Percentiles rank a stretch among this genome's conserved stretches.
These are phyloP conservation scores for Rickenella mellea DNA, from an alignment of 768 basidiomycete species.

Conservation along the genomic window DNA sequence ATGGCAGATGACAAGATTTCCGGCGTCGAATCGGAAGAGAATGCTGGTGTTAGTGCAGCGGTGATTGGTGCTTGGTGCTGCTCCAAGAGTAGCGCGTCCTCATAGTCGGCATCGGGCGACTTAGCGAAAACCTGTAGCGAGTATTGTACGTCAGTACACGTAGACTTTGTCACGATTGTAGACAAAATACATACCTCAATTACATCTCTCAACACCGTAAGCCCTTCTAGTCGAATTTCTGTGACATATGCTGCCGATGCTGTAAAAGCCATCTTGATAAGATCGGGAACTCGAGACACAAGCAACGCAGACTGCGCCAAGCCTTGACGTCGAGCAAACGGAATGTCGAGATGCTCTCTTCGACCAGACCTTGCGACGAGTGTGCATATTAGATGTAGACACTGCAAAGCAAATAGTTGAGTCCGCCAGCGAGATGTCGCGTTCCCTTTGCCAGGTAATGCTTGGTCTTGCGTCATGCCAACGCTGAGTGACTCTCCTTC, in stretches of 20 bases:
- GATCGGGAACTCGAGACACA: slow-evolving; percentile 78
- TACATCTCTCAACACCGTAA: slow-evolving; percentile 83
- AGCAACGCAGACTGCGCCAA: slow-evolving; percentile 54
- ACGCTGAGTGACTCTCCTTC: slow-evolving; percentile 87
- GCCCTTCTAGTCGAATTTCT: slow-evolving; percentile 86
- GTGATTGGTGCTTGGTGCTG: slow-evolving; percentile 99
- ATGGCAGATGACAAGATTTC: slow-evolving; percentile 91
- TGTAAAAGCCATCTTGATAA: slow-evolving; percentile 97
- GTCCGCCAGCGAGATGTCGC: slow-evolving; percentile 89
- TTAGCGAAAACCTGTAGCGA: slow-evolving; percentile 67
- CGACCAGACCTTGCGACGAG: slow-evolving; percentile 65
- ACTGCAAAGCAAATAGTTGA: slow-evolving; percentile 88
- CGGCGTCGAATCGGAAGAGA: slow-evolving; percentile 90
- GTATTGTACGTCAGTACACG: neutral
- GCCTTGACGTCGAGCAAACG: slow-evolving; percentile 54
- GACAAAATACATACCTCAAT: slow-evolving; percentile 57
- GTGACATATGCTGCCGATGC: slow-evolving; percentile 95
- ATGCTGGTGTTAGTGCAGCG: slow-evolving; percentile 92
- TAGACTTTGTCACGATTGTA: neutral
- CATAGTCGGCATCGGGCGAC: slow-evolving; percentile 88
- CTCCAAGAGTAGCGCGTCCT: slow-evolving; percentile 81
- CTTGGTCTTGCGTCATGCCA: slow-evolving; percentile 35
- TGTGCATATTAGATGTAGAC: slow-evolving; percentile 80
- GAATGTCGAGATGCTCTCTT: slow-evolving; percentile 76
- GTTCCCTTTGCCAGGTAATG: slow-evolving; percentile 27